A percentile compares a stretch with the other conserved stretches of the same genome.
Evolutionary conservation across 495 filamentous ascomycete species (phyloP).

Genomic region (Xylaria sp.): DNA sequence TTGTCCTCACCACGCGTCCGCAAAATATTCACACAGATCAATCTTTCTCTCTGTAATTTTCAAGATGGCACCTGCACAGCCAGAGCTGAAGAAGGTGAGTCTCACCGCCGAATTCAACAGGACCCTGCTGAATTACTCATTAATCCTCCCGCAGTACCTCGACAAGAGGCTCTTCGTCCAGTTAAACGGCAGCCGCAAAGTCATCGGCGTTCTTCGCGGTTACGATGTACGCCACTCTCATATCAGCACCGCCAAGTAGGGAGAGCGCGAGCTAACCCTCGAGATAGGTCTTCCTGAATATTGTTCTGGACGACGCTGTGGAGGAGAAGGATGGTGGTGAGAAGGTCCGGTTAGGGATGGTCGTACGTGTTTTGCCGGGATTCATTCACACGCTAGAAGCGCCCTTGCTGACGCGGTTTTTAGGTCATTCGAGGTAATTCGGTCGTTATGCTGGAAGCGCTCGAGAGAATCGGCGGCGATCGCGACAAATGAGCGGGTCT

Average conservation of each 20-base stretch:
- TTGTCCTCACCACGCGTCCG: slow-evolving; percentile 5
- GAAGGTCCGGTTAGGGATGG: slow-evolving; percentile 91
- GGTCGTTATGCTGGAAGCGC: slow-evolving; percentile 92
- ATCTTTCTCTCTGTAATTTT: slow-evolving; percentile 27
- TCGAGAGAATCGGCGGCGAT: slow-evolving; percentile 64
- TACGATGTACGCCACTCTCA: slow-evolving; percentile 77
- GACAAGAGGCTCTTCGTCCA: slow-evolving; percentile 99
- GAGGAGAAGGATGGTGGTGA: slow-evolving; percentile 93
- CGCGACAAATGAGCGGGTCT: slow-evolving; percentile 39
- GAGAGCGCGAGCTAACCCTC: slow-evolving; percentile 8
- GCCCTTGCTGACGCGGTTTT: slow-evolving; percentile 9
- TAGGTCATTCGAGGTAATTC: slow-evolving; percentile 89
- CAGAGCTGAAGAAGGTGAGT: slow-evolving; percentile 94
- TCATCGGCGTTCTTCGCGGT: slow-evolving; percentile 90
- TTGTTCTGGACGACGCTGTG: slow-evolving; percentile 96
- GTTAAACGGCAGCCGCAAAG: slow-evolving; percentile 95
- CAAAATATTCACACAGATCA: slow-evolving; percentile 18
- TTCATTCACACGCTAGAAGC: background rate
- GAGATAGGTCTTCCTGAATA: slow-evolving; percentile 92
- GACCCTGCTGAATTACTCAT: slow-evolving; percentile 23
- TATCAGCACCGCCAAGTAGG: background rate
- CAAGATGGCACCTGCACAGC: slow-evolving; percentile 98
- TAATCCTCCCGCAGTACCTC: slow-evolving; percentile 75
- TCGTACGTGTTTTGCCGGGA: slow-evolving; percentile 63
- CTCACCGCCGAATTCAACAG: background rate